These are phyloP conservation scores for Rhodotorula glutinis DNA, from an alignment of 1,284 basidiomycete genomes.

Conservation along the genomic window DNA sequence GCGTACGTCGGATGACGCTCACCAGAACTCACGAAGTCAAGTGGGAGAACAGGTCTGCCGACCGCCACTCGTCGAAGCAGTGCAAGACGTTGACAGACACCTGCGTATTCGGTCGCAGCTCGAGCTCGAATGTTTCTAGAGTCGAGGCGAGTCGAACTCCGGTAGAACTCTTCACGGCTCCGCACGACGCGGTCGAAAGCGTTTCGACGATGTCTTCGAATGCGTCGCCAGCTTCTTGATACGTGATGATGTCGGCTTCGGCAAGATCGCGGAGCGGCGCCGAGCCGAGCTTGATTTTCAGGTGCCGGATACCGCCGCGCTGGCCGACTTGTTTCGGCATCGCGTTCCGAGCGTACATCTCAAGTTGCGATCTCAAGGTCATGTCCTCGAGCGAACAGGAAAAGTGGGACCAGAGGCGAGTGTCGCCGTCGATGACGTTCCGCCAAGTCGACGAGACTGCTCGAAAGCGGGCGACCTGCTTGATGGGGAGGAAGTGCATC, in stretches of 20 bases:
- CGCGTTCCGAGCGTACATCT: not conserved
- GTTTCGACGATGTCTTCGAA: not conserved
- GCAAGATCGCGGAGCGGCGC: not conserved
- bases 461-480: not conserved
- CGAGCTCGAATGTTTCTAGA: not conserved
- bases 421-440: slow-evolving; percentile 20
- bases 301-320: slow-evolving; percentile 6
- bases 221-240: not conserved
- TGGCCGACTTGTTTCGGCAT: not conserved
- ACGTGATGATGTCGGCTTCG: not conserved
- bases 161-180: too few relatives aligned
- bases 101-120: not conserved
- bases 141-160: too few relatives aligned
- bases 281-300: not conserved
- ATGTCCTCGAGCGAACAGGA: slow-evolving; percentile 10
- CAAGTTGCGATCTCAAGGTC: not conserved
- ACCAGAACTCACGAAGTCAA: not conserved
- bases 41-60: not conserved
- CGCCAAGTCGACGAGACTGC: slow-evolving; percentile 32
- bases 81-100: not conserved
- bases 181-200: not conserved
- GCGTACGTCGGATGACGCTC: not conserved
- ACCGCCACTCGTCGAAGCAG: not conserved
- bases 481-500: slow-evolving; percentile 13
- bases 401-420: slow-evolving; percentile 22